Base-by-base conservation (phyloP, 768 basidiomycete genomes). In the Boletus vinaceobasis region DNA sequence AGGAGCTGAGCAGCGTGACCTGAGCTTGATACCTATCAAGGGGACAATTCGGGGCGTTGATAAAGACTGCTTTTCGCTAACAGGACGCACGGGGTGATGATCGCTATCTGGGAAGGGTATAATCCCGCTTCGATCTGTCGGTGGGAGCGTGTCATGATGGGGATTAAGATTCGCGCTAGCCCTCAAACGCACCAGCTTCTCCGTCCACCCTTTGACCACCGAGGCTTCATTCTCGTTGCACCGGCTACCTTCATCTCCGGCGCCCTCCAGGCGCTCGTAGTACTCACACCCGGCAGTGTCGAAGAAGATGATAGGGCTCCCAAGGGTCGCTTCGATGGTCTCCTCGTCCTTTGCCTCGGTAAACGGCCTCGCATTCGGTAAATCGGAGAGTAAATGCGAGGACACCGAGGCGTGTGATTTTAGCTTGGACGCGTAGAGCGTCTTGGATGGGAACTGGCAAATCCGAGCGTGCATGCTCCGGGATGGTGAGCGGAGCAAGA, bases 261-360 rank as follows among this genome's bases (percentile, higher is more conserved):
- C 86, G 0, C 80, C 86, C 32, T 91, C 88, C 0, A 84, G 66
- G 15, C 91, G 76, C 67, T 98, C 97, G 63, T 86, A 97, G 64
- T 91, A 96, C 67, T 97, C 93, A 61, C 91, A 94, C 0, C 94
- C 93, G 4, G 90, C 84, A 0, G 94, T 99, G 66, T 99, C 97
- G 61, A 91, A 92, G 69, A 98, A 99, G 2, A 95, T 84, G 2
- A 98, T 82, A 1, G 93, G 90, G 0, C 80, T 88, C 4, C 76
- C 80, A 7, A 98, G 73, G 4, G 83, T 70, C 52, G 96, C 96
- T 56, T 81, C 83, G 43, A 79, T 75, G 36, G 89, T 85, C 15
- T 88, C 91, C 38, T 87, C 86, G 1, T 75, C 75, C 26, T 70
- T 73, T 26, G 55, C 56, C n/a, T 61, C 50, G 17, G 45, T 45